Percentiles rank a stretch among this genome's conserved stretches.
Conservation (phyloP, 805 yeast species). For the Blastobotrys parvus region DNA sequence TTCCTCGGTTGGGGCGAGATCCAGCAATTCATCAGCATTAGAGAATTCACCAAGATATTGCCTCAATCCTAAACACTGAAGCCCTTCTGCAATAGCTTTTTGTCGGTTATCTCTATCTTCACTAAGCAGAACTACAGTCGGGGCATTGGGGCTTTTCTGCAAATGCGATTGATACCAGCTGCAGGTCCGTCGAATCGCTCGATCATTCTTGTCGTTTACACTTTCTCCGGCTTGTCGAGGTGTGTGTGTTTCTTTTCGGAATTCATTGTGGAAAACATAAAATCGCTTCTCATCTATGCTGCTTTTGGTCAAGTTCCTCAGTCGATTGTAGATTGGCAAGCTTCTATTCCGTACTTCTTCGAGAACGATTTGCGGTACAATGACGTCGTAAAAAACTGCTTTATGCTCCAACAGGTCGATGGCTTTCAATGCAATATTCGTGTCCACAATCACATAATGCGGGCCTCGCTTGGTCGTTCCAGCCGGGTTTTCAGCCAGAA, state of each 20-base stretch:
- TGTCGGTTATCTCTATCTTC: conserved; percentile 64
- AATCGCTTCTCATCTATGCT: conserved; percentile 67
- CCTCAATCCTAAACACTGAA: conserved; percentile 48
- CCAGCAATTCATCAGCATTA: conserved; percentile 65
- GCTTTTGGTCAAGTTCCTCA: conserved; percentile 65
- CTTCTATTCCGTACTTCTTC: conserved; percentile 89
- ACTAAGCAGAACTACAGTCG: conserved; percentile 41
- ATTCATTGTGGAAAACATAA: conserved; percentile 90
- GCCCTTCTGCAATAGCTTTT: conserved; percentile 46
- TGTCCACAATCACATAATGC: conserved; percentile 83
- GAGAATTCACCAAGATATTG: conserved; percentile 67
- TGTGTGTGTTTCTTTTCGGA: conserved; percentile 60
- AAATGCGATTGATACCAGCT: conserved; percentile 69
- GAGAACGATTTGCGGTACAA: conserved; percentile 89
- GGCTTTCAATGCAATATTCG: conserved; percentile 79
- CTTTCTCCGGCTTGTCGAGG: conserved; percentile 57
- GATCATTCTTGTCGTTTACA: conserved; percentile 83
- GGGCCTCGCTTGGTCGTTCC: conserved; percentile 39
- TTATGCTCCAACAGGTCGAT: conserved; percentile 81
- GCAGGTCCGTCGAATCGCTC: conserved; percentile 74
- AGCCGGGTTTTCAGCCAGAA: conserved; percentile 57
- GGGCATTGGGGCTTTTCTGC: conserved; percentile 19
- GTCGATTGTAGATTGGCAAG: conserved; percentile 77
- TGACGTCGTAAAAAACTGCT: conserved; percentile 75
- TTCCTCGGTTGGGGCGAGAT: conserved; percentile 53